Evolutionary conservation across 371 early-diverging fungal genomes (phyloP).

Genomic region (Mucor plumbeus): DNA sequence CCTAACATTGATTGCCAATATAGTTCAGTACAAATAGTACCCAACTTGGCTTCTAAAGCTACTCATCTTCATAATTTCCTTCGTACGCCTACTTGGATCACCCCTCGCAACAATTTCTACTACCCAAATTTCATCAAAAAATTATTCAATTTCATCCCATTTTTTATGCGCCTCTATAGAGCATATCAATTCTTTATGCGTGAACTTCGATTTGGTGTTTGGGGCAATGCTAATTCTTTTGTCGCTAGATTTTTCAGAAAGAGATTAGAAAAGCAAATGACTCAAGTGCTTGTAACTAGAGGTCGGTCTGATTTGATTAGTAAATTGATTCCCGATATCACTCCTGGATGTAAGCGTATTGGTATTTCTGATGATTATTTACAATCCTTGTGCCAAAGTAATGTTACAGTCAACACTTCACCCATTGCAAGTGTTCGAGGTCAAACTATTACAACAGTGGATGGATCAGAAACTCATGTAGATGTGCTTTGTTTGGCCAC

Average conservation of each 20-base stretch:
- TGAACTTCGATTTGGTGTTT: neutral
- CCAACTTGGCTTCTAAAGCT: slow-evolving; percentile 44
- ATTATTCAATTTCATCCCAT: slow-evolving; percentile 46
- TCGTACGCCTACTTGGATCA: slow-evolving; percentile 52
- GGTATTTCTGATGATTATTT: slow-evolving; percentile 54
- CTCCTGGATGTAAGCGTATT: slow-evolving; percentile 64
- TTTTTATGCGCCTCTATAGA: slow-evolving; percentile 35
- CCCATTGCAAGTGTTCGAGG: slow-evolving; percentile 48
- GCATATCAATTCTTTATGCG: slow-evolving; percentile 5
- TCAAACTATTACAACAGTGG: slow-evolving; percentile 39
- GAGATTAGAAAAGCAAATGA: slow-evolving; percentile 24
- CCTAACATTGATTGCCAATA: too few relatives aligned
- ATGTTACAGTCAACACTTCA: slow-evolving; percentile 50
- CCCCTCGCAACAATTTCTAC: slow-evolving; percentile 33
- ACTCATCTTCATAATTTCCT: slow-evolving; percentile 50
- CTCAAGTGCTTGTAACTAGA: slow-evolving; percentile 10
- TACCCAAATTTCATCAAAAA: slow-evolving; percentile 33
- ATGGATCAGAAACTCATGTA: slow-evolving; percentile 48
- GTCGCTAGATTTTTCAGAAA: neutral
- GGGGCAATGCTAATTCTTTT: slow-evolving; percentile 9
- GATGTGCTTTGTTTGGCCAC: slow-evolving; percentile 70
- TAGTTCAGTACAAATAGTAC: slow-evolving; percentile 57
- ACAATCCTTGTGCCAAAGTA: slow-evolving; percentile 48
- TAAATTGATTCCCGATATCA: slow-evolving; percentile 53
- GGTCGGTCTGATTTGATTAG: slow-evolving; percentile 38